Conservation (phyloP, 371 early-diverging fungal genomes). For the Circinella minor region DNA sequence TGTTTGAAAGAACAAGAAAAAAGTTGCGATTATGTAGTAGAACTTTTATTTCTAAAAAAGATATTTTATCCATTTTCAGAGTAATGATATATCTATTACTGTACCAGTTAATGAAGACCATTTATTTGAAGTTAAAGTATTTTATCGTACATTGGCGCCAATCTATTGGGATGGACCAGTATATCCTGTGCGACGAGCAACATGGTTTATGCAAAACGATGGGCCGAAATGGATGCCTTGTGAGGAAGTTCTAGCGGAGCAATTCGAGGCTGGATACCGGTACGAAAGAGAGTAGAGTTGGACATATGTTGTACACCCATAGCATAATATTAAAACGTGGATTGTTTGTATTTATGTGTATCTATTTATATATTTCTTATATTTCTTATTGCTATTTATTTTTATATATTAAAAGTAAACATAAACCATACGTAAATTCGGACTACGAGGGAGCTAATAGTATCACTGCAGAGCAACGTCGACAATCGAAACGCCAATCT, state of each 20-base stretch:
- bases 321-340: too few relatives aligned
- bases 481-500: constrained; percentile 17
- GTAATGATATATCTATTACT: constrained; percentile 35
- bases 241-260: constrained; percentile 77
- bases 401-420: constrained; percentile 40
- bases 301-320: too few relatives aligned
- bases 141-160: constrained; percentile 69
- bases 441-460: constrained; percentile 6
- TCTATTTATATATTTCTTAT: too few relatives aligned
- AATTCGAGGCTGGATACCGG: constrained; percentile 84
- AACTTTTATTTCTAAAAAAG: background rate
- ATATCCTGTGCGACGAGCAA: constrained; percentile 81
- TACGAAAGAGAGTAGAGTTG: constrained; percentile 24
- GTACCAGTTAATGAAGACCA: constrained; percentile 77
- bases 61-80: constrained; percentile 20
- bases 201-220: constrained; percentile 79
- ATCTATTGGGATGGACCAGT: constrained; percentile 86
- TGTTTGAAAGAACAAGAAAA: background rate
- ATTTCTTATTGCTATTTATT: background rate
- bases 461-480: background rate
- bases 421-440: constrained; percentile 60
- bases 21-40: background rate
- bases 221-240: constrained; percentile 75
- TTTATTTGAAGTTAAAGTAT: constrained; percentile 79
- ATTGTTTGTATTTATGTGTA: too few relatives aligned